phyloP scores from a whole-genome alignment of 176 grass and related monocot species.

The Elaeis guineensis region DNA sequence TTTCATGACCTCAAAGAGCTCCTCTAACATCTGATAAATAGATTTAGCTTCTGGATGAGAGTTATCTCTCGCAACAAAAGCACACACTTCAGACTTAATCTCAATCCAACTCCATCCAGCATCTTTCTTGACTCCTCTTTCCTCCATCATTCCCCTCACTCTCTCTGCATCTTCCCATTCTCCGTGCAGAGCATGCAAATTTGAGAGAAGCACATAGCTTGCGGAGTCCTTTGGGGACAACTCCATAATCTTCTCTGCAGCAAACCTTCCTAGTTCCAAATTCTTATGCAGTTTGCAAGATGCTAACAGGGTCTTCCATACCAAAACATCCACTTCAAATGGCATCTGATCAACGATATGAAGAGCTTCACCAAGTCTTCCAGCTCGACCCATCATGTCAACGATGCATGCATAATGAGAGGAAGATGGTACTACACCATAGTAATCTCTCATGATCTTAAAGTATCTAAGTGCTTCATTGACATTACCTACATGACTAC shows the following conservation, averaged over 20 bases:
- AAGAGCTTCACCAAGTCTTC: slow-evolving; percentile 49
- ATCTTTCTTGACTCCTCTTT: slow-evolving; percentile 50
- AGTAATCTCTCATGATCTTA: slow-evolving; percentile 29
- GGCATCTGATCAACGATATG: slow-evolving; percentile 42
- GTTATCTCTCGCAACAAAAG: slow-evolving; percentile 36
- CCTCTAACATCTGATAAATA: slow-evolving; percentile 46
- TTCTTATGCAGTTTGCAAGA: slow-evolving; percentile 53
- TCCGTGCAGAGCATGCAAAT: slow-evolving; percentile 55
- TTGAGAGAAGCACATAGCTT: slow-evolving; percentile 67
- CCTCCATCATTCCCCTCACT: slow-evolving; percentile 44
- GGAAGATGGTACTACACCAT: slow-evolving; percentile 15
- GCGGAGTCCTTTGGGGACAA: slow-evolving; percentile 40
- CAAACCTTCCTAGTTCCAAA: slow-evolving; percentile 54
- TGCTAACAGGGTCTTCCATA: slow-evolving; percentile 65
- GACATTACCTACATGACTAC: slow-evolving; percentile 48
- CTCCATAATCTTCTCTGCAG: slow-evolving; percentile 39
- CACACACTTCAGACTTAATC: slow-evolving; percentile 41
- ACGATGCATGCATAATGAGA: slow-evolving; percentile 60
- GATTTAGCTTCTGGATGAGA: slow-evolving; percentile 35
- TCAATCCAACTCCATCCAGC: slow-evolving; percentile 74
- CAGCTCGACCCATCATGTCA: slow-evolving; percentile 53
- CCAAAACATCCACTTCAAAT: slow-evolving; percentile 32
- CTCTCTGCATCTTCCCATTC: slow-evolving; percentile 44
- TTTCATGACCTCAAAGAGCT: slow-evolving; percentile 46
- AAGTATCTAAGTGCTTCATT: slow-evolving; percentile 51